Base-by-base conservation (phyloP, 2,329 filamentous ascomycete genomes). In the Aureobasidium sp. region DNA sequence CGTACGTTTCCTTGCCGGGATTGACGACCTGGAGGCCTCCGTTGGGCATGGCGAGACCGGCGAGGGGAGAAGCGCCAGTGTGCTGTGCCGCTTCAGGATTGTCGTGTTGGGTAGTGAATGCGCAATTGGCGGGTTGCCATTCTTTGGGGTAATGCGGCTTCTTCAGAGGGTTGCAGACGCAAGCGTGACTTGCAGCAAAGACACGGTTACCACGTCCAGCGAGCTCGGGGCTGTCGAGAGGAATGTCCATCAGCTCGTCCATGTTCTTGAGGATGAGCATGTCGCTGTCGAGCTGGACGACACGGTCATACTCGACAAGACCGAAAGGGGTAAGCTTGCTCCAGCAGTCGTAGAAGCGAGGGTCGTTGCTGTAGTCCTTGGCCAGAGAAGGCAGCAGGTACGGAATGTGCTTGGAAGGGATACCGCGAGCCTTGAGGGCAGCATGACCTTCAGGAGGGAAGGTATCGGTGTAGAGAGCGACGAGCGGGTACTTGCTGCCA, bases 341-440 rank as follows among this genome's bases (percentile, higher is more conserved):
- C 90, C 91, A 96, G 80, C 88, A 91, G 75, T 95, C 90, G 76
- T 90, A 87, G 80, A 96, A 96, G 68, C 91, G 87, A 55, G 87
- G 86, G 74, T 96, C 91, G 64, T 88, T 83, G 69, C 79, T 82
- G 78, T 86, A 95, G 76, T 89, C 86, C 64, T 85, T 86, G 56
- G 78, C 73, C 37, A 80, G 75, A 2, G 82, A 81, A 1, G 91
- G 90, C 12, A 89, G 78, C 42, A 96, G 82, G 74, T 89, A 89
- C 53, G 86, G 83, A 68, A 95, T 86, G 68, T 80, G 83, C 74
- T 88, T 85, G 63, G 83, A 83, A 32, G 85, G 79, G 67, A 96
- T 92, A 57, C 82, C 80, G 66, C 91, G 86, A 7, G 80, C 80
- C 26, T 84, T 79, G 58, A 96, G 84, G 37, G 88, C 89, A 37